Evolutionary conservation across 1,139 yeast genomes (phyloP).

Genomic region (Protomyces lactucae-debilis): DNA sequence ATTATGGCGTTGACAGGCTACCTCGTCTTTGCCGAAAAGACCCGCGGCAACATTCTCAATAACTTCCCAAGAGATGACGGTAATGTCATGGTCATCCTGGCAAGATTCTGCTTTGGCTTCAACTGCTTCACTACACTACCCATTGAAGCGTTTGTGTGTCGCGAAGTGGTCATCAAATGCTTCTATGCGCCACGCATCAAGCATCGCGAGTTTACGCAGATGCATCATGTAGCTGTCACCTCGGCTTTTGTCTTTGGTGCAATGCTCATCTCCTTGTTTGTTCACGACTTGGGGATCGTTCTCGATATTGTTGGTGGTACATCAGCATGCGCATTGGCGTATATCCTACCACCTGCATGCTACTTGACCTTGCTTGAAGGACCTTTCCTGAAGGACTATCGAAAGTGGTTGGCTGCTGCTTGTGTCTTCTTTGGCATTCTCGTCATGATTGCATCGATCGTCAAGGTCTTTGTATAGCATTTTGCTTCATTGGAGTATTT

Average conservation of each 20-base stretch:
- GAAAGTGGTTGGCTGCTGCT: slow-evolving; percentile 52
- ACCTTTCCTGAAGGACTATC: slow-evolving; percentile 37
- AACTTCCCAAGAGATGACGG: slow-evolving; percentile 70
- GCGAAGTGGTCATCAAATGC: slow-evolving; percentile 75
- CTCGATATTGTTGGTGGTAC: slow-evolving; percentile 88
- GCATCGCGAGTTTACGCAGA: slow-evolving; percentile 22
- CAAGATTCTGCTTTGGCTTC: slow-evolving; percentile 85
- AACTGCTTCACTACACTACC: slow-evolving; percentile 73
- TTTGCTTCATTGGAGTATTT: background rate
- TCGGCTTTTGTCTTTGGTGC: slow-evolving; percentile 61
- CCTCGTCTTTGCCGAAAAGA: slow-evolving; percentile 64
- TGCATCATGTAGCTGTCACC: slow-evolving; percentile 60
- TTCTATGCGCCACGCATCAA: slow-evolving; percentile 40
- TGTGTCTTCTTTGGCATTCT: slow-evolving; percentile 68
- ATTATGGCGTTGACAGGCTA: slow-evolving; percentile 78
- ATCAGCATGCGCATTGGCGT: slow-evolving; percentile 88
- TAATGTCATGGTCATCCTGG: slow-evolving; percentile 45
- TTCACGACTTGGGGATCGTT: slow-evolving; percentile 85
- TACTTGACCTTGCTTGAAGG: slow-evolving; percentile 60
- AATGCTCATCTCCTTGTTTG: slow-evolving; percentile 68
- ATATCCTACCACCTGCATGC: slow-evolving; percentile 83
- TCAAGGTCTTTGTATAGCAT: slow-evolving; percentile 36
- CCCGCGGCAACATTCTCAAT: slow-evolving; percentile 82
- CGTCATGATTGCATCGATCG: slow-evolving; percentile 70
- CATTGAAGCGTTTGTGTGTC: slow-evolving; percentile 77